Conservation (phyloP, 495 filamentous ascomycete species). For the Tuber magnatum region DNA sequence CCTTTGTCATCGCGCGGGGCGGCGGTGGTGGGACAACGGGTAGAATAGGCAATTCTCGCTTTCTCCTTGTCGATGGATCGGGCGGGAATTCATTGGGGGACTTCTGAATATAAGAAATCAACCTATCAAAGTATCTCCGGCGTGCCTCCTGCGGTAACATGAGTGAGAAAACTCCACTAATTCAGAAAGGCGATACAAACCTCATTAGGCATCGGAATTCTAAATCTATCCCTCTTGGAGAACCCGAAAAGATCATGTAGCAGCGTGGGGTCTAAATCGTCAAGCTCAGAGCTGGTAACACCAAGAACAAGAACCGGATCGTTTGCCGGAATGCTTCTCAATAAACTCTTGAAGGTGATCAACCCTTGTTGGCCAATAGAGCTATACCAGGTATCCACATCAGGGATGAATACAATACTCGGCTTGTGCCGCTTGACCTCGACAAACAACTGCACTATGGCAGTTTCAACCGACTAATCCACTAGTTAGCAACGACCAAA, state of each 20-base stretch:
- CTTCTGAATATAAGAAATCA: constrained; percentile 66
- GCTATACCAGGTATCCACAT: constrained; percentile 76
- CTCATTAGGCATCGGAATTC: constrained; percentile 57
- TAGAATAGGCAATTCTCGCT: constrained; percentile 68
- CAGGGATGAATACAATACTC: constrained; percentile 89
- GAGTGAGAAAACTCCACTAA: constrained; percentile 30
- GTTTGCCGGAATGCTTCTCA: constrained; percentile 70
- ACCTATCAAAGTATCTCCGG: constrained; percentile 64
- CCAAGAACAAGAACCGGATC: constrained; percentile 84
- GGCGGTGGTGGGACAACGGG: constrained; percentile 67
- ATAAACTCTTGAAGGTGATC: constrained; percentile 68
- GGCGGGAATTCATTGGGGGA: constrained; percentile 72
- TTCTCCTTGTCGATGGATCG: constrained; percentile 74
- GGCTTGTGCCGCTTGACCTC: constrained; percentile 92
- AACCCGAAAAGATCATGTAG: constrained; percentile 74
- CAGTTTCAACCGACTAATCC: constrained; percentile 62
- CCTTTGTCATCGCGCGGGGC: constrained; percentile 58
- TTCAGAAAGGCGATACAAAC: constrained; percentile 42
- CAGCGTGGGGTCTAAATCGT: constrained; percentile 54
- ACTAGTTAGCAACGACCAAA: constrained; percentile 36
- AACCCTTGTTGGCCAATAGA: constrained; percentile 60
- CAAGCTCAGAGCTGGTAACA: constrained; percentile 59
- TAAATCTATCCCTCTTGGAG: constrained; percentile 67
- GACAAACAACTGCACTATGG: constrained; percentile 78
- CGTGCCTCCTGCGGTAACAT: constrained; percentile 51